Conservation (phyloP, 1,284 basidiomycete genomes). For the Acaromyces ingoldii region DNA sequence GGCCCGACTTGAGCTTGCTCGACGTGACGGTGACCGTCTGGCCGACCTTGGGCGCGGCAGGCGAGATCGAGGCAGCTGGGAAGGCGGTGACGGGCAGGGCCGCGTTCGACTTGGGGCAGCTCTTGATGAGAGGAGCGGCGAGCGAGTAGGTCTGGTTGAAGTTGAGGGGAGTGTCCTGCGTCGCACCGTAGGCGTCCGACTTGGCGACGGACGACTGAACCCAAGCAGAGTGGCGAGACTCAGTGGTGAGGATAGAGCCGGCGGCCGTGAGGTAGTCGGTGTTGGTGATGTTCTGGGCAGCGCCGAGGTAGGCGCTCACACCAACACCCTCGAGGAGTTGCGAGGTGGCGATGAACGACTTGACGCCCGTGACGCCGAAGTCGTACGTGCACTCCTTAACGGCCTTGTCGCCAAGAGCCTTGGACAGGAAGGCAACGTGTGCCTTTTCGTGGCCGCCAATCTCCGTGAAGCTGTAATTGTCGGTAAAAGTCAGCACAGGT, state of each 20-base stretch:
- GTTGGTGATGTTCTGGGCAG: constrained; percentile 55
- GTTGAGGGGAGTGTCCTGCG: constrained; percentile 57
- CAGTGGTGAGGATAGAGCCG: constrained; percentile 35
- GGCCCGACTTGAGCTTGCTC: constrained; percentile 36
- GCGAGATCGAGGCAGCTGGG: constrained; percentile 53
- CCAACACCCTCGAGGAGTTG: constrained; percentile 61
- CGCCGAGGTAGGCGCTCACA: constrained; percentile 62
- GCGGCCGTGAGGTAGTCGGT: constrained; percentile 30
- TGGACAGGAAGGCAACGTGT: constrained; percentile 57
- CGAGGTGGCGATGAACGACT: constrained; percentile 58
- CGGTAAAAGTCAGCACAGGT: not conserved
- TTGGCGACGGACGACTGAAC: constrained; percentile 24
- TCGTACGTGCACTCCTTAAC: constrained; percentile 60
- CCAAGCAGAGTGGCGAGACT: constrained; percentile 34
- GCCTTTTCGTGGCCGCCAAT: constrained; percentile 57
- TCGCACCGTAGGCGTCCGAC: constrained; percentile 26
- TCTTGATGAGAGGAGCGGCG: constrained; percentile 53
- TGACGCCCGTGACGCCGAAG: constrained; percentile 50
- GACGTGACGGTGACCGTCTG: constrained; percentile 48
- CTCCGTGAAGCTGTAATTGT: constrained; percentile 43
- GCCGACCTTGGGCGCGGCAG: constrained; percentile 42
- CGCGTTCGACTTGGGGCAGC: constrained; percentile 58
- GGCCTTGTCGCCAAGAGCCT: constrained; percentile 59
- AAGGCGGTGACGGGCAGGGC: constrained; percentile 54
- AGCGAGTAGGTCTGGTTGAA: constrained; percentile 52